Evolutionary conservation across 805 yeast genomes (phyloP), one percentile per base, ranked within the genome.

Genomic region (Kazachstania psychrophila): DNA sequence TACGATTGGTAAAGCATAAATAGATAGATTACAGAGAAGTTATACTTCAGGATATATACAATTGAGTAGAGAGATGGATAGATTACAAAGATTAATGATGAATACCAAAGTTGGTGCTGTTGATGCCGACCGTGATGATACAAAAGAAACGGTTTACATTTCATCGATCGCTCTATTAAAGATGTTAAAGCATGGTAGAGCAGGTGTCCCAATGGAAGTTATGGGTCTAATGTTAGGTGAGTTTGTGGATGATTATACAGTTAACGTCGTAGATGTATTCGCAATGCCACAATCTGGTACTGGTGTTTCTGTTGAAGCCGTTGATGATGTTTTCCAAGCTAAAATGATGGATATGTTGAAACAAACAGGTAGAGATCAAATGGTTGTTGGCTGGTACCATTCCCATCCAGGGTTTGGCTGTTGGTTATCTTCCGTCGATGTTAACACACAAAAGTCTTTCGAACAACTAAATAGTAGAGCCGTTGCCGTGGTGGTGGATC

Each of bases 351-450:
- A 92, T 57, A 92, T 92, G 98, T 72, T 92, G 55, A 79, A 83
- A 64, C 98, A 92, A 61, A 92, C 98, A 1, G 99, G 99, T n/a
- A 74, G 99, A 61, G 96, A 88, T 63, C 94, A 92, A 60, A 87
- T 85, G 85, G 98, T 92, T 37, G 99, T 92, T 34, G 99, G 99
- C 23, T 92, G 99, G 99, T 92, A 92, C 67, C 99, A 92, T 60
- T 88, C 97, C 11, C 98, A 92, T 64, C 98, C 98, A 4, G 98
- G 98, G 13, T 92, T 89, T 60, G 98, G 98, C n/a, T 92, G 99
- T 68, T 92, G 99, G 99, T 71, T 92, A 49, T 88, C 97, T 10
- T 78, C 88, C 20, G 97, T 92, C 20, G 99, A 92, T 72, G 94
- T 92, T 42, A 86, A 87, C 61, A 92, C 99, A 3, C 99, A 92